Evolutionary conservation across 202 grass and related monocot species (phyloP), one percentile per base, ranked within the genome.

Genomic region (Brachypodium distachyon): DNA sequence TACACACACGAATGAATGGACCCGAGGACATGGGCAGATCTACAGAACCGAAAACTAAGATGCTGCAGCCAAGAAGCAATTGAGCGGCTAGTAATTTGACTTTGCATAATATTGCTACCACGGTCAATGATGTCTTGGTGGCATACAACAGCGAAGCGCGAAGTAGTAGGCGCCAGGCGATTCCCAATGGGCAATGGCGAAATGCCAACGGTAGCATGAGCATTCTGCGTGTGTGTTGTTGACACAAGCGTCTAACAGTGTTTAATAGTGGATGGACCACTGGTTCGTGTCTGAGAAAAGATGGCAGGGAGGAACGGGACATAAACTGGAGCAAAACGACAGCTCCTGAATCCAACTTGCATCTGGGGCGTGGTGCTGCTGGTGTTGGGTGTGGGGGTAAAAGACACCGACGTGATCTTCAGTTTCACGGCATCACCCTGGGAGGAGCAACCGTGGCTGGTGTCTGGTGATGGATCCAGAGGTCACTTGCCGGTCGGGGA

Each of bases 61-160:
- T 73, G 79, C 67, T 78, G 79, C 85, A 67, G 36, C 85, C 36
- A 71, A 43, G 40, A 40, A 56, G 61, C 34, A 70, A 74, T 49
- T 38, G 33, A 34, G 61, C 7, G 7, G 4, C 42, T 58, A 3
- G 69, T 12, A 55, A 19, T 23, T 77, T 77, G 78, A 47, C 78
- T 44, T 68, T 17, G 70, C 61, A 3, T 53, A 12, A 36, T 18
- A 33, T 5, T 1, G 16, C 22, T 26, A 21, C 9, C 0, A 63
- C 46, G 49, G 54, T 58, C 58, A 13, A 12, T 58, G 1, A 12
- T 58, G 1, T 22, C 31, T 41, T 46, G 19, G 38, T 25, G 57
- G 39, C 27, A 8, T 10, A 13, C 21, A 27, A 11, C 53, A 56
- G n/a, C n/a, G n/a, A 21, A 50, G 18, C 48, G 9, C 6, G 6